Conservation (phyloP, 2,329 filamentous ascomycete genomes). For the Ophidiomyces ophidiicola region DNA sequence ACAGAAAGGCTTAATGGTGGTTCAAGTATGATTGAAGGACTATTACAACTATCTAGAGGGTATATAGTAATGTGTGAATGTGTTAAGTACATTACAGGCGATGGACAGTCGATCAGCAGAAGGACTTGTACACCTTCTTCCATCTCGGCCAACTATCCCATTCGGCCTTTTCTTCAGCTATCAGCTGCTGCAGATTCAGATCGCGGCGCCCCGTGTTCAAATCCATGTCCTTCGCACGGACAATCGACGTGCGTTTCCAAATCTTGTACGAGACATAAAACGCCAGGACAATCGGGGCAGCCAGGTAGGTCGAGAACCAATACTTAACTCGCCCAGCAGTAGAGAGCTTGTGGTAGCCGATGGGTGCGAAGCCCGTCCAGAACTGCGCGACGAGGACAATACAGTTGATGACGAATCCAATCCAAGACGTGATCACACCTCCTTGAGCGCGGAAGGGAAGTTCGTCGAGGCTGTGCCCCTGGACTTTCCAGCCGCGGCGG, state of each 20-base stretch:
- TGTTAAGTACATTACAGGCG: no score
- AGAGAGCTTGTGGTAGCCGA: constrained; percentile 13
- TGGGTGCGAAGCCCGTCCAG: constrained; percentile 18
- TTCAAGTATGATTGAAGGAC: no score
- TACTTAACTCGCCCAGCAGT: constrained; percentile 14
- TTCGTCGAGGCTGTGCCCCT: constrained; percentile 59
- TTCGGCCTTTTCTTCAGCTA: constrained; percentile 27
- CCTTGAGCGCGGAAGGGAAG: constrained; percentile 54
- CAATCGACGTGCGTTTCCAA: constrained; percentile 53
- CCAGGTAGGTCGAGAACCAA: constrained; percentile 23
- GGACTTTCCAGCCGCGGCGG: constrained; percentile 60
- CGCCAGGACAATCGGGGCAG: constrained; percentile 20
- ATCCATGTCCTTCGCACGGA: constrained; percentile 49
- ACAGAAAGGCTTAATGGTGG: no score
- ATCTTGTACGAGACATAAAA: constrained; percentile 47
- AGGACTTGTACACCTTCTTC: constrained; percentile 14
- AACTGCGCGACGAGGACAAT: constrained; percentile 41
- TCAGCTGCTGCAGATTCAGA: constrained; percentile 53
- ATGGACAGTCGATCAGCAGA: constrained; percentile 11
- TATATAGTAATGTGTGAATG: no score
- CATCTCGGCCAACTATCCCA: constrained; percentile 11
- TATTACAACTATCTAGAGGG: no score
- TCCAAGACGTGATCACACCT: constrained; percentile 48
- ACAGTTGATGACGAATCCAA: constrained; percentile 46
- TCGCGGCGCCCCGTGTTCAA: constrained; percentile 53